Percentiles rank a stretch among this genome's conserved stretches.
Evolutionary conservation across 116 monocot genomes (phyloP).

Genomic region (Trichopus zeylanicus): DNA sequence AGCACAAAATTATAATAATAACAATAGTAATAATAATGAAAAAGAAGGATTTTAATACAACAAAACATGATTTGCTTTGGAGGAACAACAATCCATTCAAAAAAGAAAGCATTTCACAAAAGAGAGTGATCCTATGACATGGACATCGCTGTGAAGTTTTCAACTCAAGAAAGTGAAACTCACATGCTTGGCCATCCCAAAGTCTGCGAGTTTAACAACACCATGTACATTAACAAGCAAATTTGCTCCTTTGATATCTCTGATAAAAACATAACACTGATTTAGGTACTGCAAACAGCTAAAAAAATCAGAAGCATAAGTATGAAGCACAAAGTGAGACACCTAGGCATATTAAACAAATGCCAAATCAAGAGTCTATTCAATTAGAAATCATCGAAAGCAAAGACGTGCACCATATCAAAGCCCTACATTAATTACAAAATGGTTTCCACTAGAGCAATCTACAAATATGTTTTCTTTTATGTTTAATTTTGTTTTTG

Average conservation of each 20-base stretch:
- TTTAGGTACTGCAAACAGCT: constrained; percentile 1
- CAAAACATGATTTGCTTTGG: no score
- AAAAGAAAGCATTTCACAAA: no score
- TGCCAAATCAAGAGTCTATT: no score
- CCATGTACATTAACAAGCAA: constrained; percentile 88
- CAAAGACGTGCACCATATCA: not conserved
- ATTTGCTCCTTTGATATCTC: constrained; percentile 98
- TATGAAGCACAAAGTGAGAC: no score
- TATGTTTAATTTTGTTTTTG: no score
- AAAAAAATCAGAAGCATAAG: no score
- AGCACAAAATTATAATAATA: not conserved
- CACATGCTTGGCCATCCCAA: constrained; percentile 99
- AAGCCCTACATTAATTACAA: not conserved
- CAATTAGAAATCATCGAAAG: not conserved
- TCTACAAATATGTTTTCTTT: no score
- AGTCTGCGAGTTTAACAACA: constrained; percentile 96
- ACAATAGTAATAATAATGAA: not conserved
- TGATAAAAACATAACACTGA: constrained; percentile 19
- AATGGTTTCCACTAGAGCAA: not conserved
- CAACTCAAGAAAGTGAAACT: constrained; percentile 33
- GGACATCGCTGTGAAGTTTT: no score
- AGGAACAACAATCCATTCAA: no score
- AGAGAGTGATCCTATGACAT: not conserved
- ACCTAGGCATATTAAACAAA: no score
- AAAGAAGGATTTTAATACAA: not conserved